Conservation (phyloP, 257 asterid species). For the Jacaranda copaia region DNA sequence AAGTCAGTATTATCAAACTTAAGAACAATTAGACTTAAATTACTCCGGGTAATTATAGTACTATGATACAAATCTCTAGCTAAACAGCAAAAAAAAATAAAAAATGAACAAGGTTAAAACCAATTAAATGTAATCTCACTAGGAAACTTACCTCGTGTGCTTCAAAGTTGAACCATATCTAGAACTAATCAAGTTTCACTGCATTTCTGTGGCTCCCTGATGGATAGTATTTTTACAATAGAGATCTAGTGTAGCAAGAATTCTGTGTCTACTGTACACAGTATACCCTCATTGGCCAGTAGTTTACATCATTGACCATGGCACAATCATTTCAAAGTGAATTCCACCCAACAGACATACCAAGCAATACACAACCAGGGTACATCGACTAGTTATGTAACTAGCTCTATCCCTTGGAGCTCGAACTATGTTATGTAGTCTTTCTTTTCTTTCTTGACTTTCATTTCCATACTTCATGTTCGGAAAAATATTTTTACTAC, state of each 20-base stretch:
- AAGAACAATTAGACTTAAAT: too few species aligned
- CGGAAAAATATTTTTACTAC: background rate
- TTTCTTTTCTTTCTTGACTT: background rate
- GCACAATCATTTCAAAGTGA: background rate
- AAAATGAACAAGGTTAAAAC: conserved; percentile 5
- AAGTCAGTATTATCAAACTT: too few species aligned
- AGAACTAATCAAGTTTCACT: background rate
- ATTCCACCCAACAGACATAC: background rate
- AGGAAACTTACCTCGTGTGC: background rate
- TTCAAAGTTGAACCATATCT: background rate
- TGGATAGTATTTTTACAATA: background rate
- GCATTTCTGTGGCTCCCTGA: background rate
- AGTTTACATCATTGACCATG: background rate
- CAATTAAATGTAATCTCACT: background rate
- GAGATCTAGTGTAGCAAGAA: background rate
- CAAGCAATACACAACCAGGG: background rate
- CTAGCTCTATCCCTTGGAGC: background rate
- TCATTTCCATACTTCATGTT: background rate
- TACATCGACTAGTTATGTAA: background rate
- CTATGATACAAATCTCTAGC: background rate
- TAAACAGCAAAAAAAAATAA: conserved; percentile 5
- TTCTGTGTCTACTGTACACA: background rate
- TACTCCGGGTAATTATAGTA: too few species aligned
- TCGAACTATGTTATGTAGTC: background rate
- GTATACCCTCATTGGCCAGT: background rate